phyloP scores from a whole-genome alignment of 805 yeast genomes.

The Yarrowia divulgata region DNA sequence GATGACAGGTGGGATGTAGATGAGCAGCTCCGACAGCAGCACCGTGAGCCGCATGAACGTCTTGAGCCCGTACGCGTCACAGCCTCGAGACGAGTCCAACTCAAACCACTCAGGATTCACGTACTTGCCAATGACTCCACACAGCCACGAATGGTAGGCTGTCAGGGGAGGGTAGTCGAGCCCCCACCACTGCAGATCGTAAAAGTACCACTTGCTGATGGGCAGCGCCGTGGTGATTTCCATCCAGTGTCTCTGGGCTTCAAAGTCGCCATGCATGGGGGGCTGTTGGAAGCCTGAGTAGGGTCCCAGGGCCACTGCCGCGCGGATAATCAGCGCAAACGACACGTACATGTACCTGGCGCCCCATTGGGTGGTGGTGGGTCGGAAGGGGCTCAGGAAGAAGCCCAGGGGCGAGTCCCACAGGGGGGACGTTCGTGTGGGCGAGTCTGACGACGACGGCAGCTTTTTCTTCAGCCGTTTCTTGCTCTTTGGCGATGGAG shows the following conservation, averaged over 20 bases:
- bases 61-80: slow-evolving; percentile 71
- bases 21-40: slow-evolving; percentile 71
- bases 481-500: slow-evolving; percentile 16
- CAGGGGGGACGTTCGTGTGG: slow-evolving; percentile 13
- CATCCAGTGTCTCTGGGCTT: slow-evolving; percentile 98
- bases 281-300: slow-evolving; percentile 75
- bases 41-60: slow-evolving; percentile 86
- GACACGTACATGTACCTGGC: slow-evolving; percentile 67
- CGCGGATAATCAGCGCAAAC: slow-evolving; percentile 75
- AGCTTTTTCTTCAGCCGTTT: slow-evolving; percentile 22
- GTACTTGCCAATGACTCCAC: slow-evolving; percentile 72
- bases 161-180: slow-evolving; percentile 97
- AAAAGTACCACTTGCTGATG: slow-evolving; percentile 81
- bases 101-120: slow-evolving; percentile 78
- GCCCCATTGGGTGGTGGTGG: slow-evolving; percentile 89
- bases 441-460: slow-evolving; percentile 26
- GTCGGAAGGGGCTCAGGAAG: slow-evolving; percentile 76
- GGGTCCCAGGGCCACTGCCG: slow-evolving; percentile 88
- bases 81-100: slow-evolving; percentile 74
- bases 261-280: slow-evolving; percentile 95
- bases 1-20: slow-evolving; percentile 82
- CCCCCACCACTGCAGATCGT: slow-evolving; percentile 93
- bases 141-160: slow-evolving; percentile 85
- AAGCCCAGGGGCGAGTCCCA: slow-evolving; percentile 74
- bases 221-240: slow-evolving; percentile 85